Evolutionary conservation across 495 filamentous ascomycete genomes (phyloP), one percentile per base, ranked within the genome.

Genomic region (Penicillium chermesinum): DNA sequence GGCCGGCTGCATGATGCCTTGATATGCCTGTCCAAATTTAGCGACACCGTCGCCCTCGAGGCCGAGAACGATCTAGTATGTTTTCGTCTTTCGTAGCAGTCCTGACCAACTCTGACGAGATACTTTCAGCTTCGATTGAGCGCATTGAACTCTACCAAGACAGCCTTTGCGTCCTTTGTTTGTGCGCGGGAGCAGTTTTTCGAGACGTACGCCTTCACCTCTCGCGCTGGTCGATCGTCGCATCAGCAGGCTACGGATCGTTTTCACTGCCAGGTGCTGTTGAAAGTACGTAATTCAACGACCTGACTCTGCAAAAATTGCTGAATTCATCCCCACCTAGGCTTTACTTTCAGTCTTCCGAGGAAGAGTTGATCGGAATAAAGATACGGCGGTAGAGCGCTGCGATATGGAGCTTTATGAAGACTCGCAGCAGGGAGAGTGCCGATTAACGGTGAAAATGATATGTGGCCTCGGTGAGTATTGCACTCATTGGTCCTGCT

Each of bases 1-100:
- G 71, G 78, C 20, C 79, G 78, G 45, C 66, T 98, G 14, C 88
- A 96, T 57, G 89, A 96, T 64, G 76, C 81, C 8, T 76, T 98
- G n/a, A 67, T 80, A 41, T 96, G 93, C 64, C 79, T 98, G 20
- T 77, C 82, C 39, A 97, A 93, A 70, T 97, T 97, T 74, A 88
- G 86, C 61, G 93, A 98, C 52, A 83, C 81, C 36, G 86, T 97
- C 8, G 86, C 83, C 20, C 74, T 98, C 33, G 93, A 97, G 67
- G 90, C 90, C 7, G 79, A 81, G 53, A 76, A 77, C 36, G 81
- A 89, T 56, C 76, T 81, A 63, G 86, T 93, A 75, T 37, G 73
- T 49, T 49, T 5, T 9, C n/a, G n/a, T n/a, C n/a, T n/a, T n/a
- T n/a, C n/a, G n/a, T n/a, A n/a, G n/a, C n/a, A n/a, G n/a, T n/a